These are phyloP conservation scores for Debaryomyces sp. DNA, from an alignment of 1,139 yeast genomes.

Conservation along the genomic window DNA sequence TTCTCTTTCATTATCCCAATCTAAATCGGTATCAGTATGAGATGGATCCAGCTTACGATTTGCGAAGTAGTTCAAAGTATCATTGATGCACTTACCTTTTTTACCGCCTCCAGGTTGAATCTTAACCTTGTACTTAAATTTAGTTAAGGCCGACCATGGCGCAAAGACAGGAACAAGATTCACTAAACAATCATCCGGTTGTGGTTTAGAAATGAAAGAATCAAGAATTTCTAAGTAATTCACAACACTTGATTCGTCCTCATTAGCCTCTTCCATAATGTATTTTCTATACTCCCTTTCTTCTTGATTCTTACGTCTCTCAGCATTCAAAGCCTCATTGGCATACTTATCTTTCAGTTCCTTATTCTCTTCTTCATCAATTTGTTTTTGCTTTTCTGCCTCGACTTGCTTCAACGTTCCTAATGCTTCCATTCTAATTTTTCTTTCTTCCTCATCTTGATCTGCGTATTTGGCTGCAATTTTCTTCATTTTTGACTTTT, in stretches of 20 bases:
- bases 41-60: constrained; percentile 56
- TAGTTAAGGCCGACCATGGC: constrained; percentile 82
- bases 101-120: constrained; percentile 85
- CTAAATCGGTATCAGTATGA: constrained; percentile 54
- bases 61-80: constrained; percentile 61
- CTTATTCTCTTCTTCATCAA: constrained; percentile 25
- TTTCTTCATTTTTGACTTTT: constrained; percentile 80
- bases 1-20: constrained; percentile 75
- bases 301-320: constrained; percentile 49
- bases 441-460: constrained; percentile 89
- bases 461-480: constrained; percentile 81
- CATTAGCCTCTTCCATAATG: constrained; percentile 36
- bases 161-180: constrained; percentile 88
- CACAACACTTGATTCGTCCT: constrained; percentile 33
- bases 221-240: constrained; percentile 46
- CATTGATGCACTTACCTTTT: constrained; percentile 84
- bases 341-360: constrained; percentile 28
- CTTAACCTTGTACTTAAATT: constrained; percentile 81
- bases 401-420: constrained; percentile 80
- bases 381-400: constrained; percentile 30
- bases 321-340: constrained; percentile 32
- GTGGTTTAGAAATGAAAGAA: constrained; percentile 45
- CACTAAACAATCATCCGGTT: constrained; percentile 42
- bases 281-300: constrained; percentile 55
- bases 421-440: constrained; percentile 71